Conservation (phyloP, 495 filamentous ascomycete species). For the Rostrohypoxylon terebratum region DNA sequence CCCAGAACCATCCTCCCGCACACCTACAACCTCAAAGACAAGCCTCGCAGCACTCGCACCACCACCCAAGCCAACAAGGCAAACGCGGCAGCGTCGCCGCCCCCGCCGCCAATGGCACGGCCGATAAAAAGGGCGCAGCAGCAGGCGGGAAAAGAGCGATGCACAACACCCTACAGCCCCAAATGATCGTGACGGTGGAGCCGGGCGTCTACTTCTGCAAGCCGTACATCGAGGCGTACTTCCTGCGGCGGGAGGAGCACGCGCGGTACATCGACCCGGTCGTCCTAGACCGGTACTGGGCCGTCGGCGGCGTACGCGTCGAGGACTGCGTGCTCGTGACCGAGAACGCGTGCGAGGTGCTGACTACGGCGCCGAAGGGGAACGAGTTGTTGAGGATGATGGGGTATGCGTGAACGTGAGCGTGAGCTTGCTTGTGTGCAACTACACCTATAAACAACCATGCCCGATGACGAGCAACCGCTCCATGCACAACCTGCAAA, state of each 20-base stretch:
- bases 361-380: conserved; percentile 86
- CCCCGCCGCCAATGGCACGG: conserved; percentile 10
- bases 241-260: conserved; percentile 71
- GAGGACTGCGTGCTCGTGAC: conserved; percentile 93
- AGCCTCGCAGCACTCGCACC: neutral
- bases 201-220: conserved; percentile 84
- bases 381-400: conserved; percentile 61
- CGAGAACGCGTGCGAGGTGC: conserved; percentile 78
- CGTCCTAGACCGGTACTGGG: conserved; percentile 76
- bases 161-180: conserved; percentile 62
- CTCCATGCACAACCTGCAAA: neutral
- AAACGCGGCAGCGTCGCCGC: conserved; percentile 27
- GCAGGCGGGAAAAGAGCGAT: conserved; percentile 6
- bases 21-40: neutral
- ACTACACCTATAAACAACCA: too few relatives aligned
- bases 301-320: conserved; percentile 88
- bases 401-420: conserved; percentile 28
- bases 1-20: conserved; percentile 3
- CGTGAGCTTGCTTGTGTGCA: too few relatives aligned
- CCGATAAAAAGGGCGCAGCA: neutral
- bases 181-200: conserved; percentile 88
- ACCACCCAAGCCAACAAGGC: neutral
- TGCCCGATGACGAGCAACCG: neutral
- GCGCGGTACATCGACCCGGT: conserved; percentile 78
- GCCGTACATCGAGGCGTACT: conserved; percentile 70